A percentile compares a stretch with the other conserved stretches of the same genome.
Evolutionary conservation across 345 rosid genomes (phyloP).

Genomic region (Eucalyptus sp.): DNA sequence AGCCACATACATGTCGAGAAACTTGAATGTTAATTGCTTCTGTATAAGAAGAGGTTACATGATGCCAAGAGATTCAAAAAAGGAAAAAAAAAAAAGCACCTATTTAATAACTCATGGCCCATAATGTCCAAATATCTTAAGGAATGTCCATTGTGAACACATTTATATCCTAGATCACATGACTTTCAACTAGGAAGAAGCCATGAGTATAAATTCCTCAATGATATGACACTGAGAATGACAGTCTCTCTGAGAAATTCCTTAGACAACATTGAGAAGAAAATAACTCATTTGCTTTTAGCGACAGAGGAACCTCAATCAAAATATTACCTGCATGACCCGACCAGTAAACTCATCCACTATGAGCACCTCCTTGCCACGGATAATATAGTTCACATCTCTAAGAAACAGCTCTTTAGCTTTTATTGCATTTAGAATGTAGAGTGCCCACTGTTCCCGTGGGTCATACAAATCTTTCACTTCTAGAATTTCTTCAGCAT

Average conservation of each 20-base stretch:
- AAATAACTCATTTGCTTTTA: background rate
- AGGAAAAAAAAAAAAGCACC: background rate
- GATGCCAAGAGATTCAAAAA: background rate
- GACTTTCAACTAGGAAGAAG: background rate
- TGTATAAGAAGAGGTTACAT: background rate
- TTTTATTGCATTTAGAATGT: conserved; percentile 84
- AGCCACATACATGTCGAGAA: background rate
- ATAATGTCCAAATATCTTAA: background rate
- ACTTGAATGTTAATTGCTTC: background rate
- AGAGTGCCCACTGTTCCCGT: conserved; percentile 94
- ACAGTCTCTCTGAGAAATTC: background rate
- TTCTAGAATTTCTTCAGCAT: conserved; percentile 83
- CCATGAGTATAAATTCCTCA: background rate
- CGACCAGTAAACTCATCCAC: conserved; percentile 99
- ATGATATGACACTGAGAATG: background rate
- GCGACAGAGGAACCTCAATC: background rate
- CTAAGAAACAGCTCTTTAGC: conserved; percentile 90
- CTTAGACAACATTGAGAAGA: background rate
- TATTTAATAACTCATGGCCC: background rate
- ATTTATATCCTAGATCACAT: background rate
- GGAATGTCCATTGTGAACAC: background rate
- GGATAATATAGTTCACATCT: conserved; percentile 91
- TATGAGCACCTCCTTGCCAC: conserved; percentile 91
- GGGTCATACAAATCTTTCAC: conserved; percentile 98
- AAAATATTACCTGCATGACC: conserved; percentile 78